Conservation (phyloP, 257 asterid species). For the Scutellaria barbata region DNA sequence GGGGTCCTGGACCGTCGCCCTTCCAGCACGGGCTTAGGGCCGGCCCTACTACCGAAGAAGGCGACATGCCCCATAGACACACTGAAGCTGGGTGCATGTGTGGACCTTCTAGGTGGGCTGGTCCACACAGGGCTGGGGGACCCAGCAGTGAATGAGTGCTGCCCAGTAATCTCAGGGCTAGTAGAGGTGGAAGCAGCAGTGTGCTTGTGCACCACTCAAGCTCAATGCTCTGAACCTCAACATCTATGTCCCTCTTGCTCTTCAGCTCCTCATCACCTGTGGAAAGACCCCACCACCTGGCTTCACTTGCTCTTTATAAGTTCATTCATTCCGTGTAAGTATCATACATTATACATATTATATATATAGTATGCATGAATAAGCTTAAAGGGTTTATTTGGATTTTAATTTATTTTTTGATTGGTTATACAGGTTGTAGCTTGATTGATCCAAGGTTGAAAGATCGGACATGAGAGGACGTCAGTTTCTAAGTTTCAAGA, state of each 20-base stretch:
- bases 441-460: slow-evolving; percentile 34
- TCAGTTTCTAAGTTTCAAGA: slow-evolving; percentile 26
- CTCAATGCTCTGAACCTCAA: slow-evolving; percentile 64
- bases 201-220: slow-evolving; percentile 83
- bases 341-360: not conserved
- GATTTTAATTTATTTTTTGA: not conserved
- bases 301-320: slow-evolving; percentile 75
- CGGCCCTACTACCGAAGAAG: slow-evolving; percentile 29
- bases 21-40: no score
- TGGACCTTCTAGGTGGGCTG: slow-evolving; percentile 84
- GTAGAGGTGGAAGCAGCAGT: slow-evolving; percentile 73
- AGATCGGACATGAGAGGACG: slow-evolving; percentile 56
- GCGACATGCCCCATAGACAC: slow-evolving; percentile 73
- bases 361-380: no score
- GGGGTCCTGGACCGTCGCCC: no score
- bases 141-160: slow-evolving; percentile 73
- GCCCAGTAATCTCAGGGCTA: slow-evolving; percentile 73
- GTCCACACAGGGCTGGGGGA: slow-evolving; percentile 72
- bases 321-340: not conserved
- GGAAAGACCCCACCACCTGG: slow-evolving; percentile 93
- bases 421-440: slow-evolving; percentile 43
- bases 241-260: slow-evolving; percentile 67
- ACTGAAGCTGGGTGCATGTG: slow-evolving; percentile 78
- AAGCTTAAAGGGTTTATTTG: not conserved
- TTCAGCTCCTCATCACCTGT: slow-evolving; percentile 72